Evolutionary conservation across 805 yeast genomes (phyloP), one percentile per base, ranked within the genome.

Genomic region (Wickerhamomyces sydowiorum): DNA sequence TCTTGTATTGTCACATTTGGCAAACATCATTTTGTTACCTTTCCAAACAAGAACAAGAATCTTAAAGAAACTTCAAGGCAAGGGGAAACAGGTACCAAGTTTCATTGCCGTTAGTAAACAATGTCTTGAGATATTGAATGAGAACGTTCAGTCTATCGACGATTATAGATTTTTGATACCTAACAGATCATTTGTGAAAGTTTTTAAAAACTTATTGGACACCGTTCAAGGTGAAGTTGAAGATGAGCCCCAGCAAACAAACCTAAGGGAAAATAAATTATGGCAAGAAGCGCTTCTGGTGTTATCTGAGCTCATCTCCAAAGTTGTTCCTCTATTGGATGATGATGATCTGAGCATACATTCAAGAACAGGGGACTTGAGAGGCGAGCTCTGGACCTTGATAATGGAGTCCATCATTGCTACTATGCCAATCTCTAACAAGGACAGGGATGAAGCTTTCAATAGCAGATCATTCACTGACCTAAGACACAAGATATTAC

Each of bases 31-130:
- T 2, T 66, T 73, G 2, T 64, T 82, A 38, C 89, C 90, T 2
- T 82, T 78, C 55, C 79, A 78, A 5, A 75, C 80, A 0, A 66
- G 84, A 44, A 70, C 67, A 18, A 63, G 80, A 42, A 82, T 83
- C 33, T 70, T 74, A 39, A 71, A 67, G 43, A 82, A 82, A 51
- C 56, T 83, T 21, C 62, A 63, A 59, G 51, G 66, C 43, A 40
- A 63, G 45, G 57, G 53, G 35, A 43, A 53, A 0, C 72, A 75
- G 39, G 71, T 82, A 24, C 86, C 90, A 3, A 71, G 84, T 0
- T 85, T 84, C 51, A 69, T 76, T 24, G 80, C 86, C 0, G 62
- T 79, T 1, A 74, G 89, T 49, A 71, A 70, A 40, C 51, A 55
- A 15, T 68, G 83, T 0, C 61, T 76, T 37, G 57, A 60, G 7